Conservation (phyloP, 1,284 basidiomycete species). For the Ceratobasidium papillatum region DNA sequence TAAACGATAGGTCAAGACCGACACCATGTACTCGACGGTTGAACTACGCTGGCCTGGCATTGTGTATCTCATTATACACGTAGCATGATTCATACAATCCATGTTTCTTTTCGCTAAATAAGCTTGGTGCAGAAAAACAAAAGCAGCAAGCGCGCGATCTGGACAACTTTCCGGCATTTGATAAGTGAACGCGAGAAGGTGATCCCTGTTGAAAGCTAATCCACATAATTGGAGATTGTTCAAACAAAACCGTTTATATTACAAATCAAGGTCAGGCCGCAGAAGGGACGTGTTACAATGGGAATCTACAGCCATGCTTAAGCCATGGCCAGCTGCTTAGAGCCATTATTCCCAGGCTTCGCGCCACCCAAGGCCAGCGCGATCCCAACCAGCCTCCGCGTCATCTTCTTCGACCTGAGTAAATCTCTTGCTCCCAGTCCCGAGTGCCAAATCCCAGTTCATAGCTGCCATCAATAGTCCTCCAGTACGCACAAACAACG, state of each 20-base stretch:
- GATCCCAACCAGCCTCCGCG: conserved; percentile 6
- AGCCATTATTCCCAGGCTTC: conserved; percentile 3
- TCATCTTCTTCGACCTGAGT: conserved; percentile 4
- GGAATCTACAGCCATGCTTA: too few species aligned
- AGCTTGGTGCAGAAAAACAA: too few species aligned
- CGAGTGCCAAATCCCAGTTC: conserved; percentile 19
- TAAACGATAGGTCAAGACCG: not conserved
- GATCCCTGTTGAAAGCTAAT: too few species aligned
- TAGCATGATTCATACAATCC: not conserved
- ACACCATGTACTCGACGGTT: not conserved
- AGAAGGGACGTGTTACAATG: too few species aligned
- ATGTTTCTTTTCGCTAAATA: not conserved
- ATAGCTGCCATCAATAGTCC: conserved; percentile 38
- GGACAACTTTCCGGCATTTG: too few species aligned
- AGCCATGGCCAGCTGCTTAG: too few species aligned
- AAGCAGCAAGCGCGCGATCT: too few species aligned
- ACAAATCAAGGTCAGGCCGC: too few species aligned
- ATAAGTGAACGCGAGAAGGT: too few species aligned
- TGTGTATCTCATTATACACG: not conserved
- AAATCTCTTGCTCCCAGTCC: not conserved
- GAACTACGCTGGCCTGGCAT: not conserved
- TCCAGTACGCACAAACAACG: conserved; percentile 42
- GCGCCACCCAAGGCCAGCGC: conserved; percentile 8
- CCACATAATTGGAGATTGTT: too few species aligned
- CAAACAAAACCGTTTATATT: too few species aligned